Conservation (phyloP, 2,329 filamentous ascomycete species). For the Penicillium sp. region DNA sequence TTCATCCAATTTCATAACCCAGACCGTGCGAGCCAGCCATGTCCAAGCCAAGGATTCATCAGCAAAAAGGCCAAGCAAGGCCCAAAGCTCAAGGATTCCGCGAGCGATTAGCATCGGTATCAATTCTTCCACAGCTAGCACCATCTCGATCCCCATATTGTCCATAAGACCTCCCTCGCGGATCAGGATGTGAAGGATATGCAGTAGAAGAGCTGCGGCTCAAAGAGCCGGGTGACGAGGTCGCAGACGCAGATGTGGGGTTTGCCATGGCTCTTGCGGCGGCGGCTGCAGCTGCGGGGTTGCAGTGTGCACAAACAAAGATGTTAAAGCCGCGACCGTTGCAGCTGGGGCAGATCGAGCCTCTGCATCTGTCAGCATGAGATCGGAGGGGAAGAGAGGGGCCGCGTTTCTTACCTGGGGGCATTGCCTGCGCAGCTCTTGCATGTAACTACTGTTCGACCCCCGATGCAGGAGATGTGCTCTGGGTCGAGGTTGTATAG, state of each 20-base stretch:
- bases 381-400: no score
- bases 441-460: conserved; percentile 36
- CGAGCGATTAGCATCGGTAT: conserved; percentile 7
- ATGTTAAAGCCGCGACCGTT: conserved; percentile 34
- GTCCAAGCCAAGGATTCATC: no score
- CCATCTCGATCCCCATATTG: conserved; percentile 16
- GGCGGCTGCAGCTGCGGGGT: conserved; percentile 25
- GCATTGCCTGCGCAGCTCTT: conserved; percentile 40
- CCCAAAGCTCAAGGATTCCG: conserved; percentile 16
- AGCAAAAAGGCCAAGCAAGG: no score
- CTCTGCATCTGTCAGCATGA: conserved; percentile 18
- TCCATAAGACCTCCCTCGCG: conserved; percentile 11
- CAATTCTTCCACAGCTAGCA: conserved; percentile 22
- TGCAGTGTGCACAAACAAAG: conserved; percentile 33
- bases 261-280: conserved; percentile 13
- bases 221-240: conserved; percentile 25
- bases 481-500: conserved; percentile 31
- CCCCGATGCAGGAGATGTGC: conserved; percentile 37
- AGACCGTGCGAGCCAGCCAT: no score
- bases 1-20: no score
- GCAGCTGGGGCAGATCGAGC: conserved; percentile 28
- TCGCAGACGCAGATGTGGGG: conserved; percentile 18
- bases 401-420: conserved; percentile 29
- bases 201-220: conserved; percentile 32
- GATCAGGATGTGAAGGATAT: conserved; percentile 22